Evolutionary conservation across 345 rosid species (phyloP).

Genomic region (Cardamine chenopodiifolia): DNA sequence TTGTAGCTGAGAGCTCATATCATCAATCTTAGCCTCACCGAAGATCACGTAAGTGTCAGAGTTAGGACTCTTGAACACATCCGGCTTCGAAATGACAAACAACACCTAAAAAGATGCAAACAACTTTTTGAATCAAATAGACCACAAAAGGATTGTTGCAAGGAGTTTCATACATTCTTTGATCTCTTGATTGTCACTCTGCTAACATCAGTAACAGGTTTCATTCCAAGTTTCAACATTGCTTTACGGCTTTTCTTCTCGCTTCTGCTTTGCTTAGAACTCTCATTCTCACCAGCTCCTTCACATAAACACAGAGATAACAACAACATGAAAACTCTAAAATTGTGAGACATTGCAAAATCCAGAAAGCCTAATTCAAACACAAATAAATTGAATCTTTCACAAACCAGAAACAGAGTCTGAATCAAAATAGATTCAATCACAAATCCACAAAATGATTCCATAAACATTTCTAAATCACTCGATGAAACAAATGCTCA

Average conservation of each 20-base stretch:
- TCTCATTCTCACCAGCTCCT: conserved; percentile 65
- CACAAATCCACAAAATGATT: not conserved
- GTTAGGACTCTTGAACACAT: conserved; percentile 86
- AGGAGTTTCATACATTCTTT: conserved; percentile 53
- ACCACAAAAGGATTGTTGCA: not conserved
- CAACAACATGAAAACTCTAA: conserved; percentile 14
- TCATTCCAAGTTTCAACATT: conserved; percentile 84
- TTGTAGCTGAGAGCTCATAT: conserved; percentile 83
- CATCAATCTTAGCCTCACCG: conserved; percentile 72
- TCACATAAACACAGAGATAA: not conserved
- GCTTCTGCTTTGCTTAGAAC: conserved; percentile 83
- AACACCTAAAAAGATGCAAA: conserved; percentile 52
- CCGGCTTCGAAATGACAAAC: conserved; percentile 87
- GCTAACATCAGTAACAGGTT: conserved; percentile 77
- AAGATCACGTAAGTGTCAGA: conserved; percentile 83
- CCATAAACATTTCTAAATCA: not conserved
- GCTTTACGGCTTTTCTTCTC: conserved; percentile 93
- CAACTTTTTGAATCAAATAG: conserved; percentile 2
- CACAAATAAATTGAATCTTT: not conserved
- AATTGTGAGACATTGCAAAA: not conserved
- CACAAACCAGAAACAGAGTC: not conserved
- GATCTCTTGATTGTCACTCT: conserved; percentile 87
- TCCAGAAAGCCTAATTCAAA: not conserved
- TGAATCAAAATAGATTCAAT: not conserved
- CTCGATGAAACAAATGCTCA: not conserved